A percentile compares a stretch with the other conserved stretches of the same genome.
phyloP scores from a whole-genome alignment of 2,329 filamentous ascomycete genomes.

The Botryotinia narcissicola region DNA sequence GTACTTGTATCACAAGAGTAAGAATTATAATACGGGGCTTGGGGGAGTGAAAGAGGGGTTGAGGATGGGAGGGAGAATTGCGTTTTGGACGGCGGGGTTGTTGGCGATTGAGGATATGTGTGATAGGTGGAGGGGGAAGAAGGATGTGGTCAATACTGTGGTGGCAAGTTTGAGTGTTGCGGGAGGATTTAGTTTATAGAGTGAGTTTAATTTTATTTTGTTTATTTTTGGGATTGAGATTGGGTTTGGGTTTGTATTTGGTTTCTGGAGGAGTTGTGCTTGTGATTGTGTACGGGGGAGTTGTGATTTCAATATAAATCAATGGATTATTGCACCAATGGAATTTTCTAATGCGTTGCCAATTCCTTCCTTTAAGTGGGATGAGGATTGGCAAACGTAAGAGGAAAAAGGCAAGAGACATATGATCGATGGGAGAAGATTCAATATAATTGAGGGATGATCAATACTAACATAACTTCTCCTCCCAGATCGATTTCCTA shows the following conservation, averaged over 20 bases:
- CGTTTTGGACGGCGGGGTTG: constrained; percentile 72
- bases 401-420: background rate
- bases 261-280: background rate
- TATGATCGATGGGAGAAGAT: background rate
- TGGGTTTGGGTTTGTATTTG: background rate
- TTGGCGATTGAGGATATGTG: constrained; percentile 82
- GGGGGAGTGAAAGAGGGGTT: constrained; percentile 77
- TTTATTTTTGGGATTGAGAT: too few relatives aligned
- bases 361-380: background rate
- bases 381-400: constrained; percentile 16
- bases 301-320: background rate
- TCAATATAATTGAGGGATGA: background rate
- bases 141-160: constrained; percentile 78
- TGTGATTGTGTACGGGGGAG: background rate
- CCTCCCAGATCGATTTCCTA: constrained; percentile 69
- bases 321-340: background rate
- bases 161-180: constrained; percentile 81
- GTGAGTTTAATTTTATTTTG: constrained; percentile 49
- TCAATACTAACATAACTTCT: constrained; percentile 3
- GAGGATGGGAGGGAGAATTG: constrained; percentile 68
- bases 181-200: constrained; percentile 82
- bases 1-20: constrained; percentile 99
- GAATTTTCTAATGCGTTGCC: background rate
- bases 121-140: constrained; percentile 65
- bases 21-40: constrained; percentile 84